Percentiles rank a stretch among this genome's conserved stretches.
phyloP scores from a whole-genome alignment of 2,329 filamentous ascomycete species.

The Fusarium sp. region DNA sequence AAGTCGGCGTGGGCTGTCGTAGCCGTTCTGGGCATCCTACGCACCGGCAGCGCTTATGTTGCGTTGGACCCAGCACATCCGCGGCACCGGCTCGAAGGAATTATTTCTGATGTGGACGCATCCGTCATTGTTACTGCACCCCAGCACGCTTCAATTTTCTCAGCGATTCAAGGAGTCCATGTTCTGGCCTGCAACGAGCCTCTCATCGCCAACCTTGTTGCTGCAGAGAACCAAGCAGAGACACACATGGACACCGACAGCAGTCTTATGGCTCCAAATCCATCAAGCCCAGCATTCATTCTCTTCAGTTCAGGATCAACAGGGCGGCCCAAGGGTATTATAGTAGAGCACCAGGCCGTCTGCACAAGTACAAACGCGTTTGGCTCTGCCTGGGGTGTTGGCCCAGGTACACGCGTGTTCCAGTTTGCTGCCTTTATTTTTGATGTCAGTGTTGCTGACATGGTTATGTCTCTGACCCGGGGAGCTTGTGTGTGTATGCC shows the following conservation, averaged over 20 bases:
- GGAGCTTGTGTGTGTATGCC: not conserved
- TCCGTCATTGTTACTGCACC: not conserved
- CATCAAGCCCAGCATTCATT: not conserved
- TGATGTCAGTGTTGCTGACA: not conserved
- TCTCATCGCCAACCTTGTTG: not conserved
- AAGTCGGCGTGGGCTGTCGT: conserved; percentile 6
- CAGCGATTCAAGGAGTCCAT: not conserved
- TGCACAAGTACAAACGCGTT: not conserved
- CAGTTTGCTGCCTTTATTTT: not conserved
- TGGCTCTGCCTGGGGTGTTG: not conserved
- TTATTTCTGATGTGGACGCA: not conserved
- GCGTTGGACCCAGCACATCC: not conserved
- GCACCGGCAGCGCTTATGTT: not conserved
- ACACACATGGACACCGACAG: not conserved
- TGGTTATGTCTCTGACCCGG: not conserved
- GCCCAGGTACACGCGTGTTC: not conserved
- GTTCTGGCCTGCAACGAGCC: not conserved
- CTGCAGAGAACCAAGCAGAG: not conserved
- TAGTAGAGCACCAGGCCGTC: not conserved
- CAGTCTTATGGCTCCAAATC: not conserved
- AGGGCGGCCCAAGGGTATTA: not conserved
- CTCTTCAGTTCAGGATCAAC: not conserved
- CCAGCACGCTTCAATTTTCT: not conserved
- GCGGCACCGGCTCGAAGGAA: too few species aligned
- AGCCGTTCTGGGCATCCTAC: not conserved